A percentile compares a stretch with the other conserved stretches of the same genome.
These are phyloP conservation scores for Chaetomium olivaceum DNA, from an alignment of 2,329 filamentous ascomycete species.

Conservation along the genomic window DNA sequence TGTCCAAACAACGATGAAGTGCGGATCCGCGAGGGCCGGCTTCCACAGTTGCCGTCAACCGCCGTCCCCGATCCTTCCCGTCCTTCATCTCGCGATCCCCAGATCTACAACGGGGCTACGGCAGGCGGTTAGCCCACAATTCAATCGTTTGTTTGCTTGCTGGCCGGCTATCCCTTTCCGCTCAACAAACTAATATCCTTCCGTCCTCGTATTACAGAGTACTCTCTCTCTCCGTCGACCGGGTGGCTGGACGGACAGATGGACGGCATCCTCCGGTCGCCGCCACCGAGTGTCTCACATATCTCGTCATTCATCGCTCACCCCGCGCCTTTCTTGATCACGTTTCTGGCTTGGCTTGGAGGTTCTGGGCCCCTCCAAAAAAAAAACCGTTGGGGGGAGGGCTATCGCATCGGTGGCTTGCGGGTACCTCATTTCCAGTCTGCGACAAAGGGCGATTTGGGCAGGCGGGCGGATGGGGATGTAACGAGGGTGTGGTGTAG, in stretches of 20 bases:
- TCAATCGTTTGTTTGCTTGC: background rate
- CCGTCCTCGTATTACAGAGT: background rate
- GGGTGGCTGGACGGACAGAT: background rate
- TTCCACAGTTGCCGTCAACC: background rate
- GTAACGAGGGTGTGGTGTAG: background rate
- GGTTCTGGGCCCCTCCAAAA: background rate
- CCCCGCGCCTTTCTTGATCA: background rate
- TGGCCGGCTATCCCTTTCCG: background rate
- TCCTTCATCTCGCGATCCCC: background rate
- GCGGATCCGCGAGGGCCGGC: background rate
- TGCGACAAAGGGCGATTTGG: background rate
- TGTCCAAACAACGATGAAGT: background rate
- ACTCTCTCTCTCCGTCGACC: background rate
- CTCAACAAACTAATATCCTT: too few species aligned
- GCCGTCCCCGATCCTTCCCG: too few species aligned
- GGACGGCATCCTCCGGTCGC: background rate
- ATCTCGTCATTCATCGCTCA: background rate
- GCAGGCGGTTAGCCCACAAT: background rate
- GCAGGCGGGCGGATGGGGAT: background rate
- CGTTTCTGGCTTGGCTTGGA: background rate
- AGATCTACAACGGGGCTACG: background rate
- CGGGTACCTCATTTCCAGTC: background rate
- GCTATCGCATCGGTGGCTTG: background rate
- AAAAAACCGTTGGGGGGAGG: background rate
- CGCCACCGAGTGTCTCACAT: too few species aligned